Base-by-base conservation (phyloP, 768 basidiomycete species). In the Leccinellum rugosiceps region DNA sequence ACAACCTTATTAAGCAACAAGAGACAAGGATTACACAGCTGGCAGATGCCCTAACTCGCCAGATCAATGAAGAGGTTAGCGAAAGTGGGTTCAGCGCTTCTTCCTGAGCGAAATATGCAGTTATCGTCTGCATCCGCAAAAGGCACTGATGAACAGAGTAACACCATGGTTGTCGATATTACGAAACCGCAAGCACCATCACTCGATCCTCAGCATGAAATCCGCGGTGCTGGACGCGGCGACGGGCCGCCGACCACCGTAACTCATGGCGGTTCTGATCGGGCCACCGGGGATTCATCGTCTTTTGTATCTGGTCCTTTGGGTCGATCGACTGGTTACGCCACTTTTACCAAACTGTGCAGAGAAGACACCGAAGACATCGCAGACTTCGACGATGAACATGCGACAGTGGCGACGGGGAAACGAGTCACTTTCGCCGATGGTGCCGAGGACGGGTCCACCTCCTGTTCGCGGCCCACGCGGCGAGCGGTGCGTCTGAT, bases 11-110 rank as follows among this genome's bases (percentile, higher is more conserved):
- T 34, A 72, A 70, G 53, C 70, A 76, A 52, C 70, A 80, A 21
- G 77, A 80, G 57, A 70, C 68, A 45, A 77, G 78, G 58, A 76
- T 83, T 44, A 62, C 63, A 5, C 75, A 76, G 15, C 67, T 85
- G 13, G 82, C 84, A 64, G 75, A 68, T 10, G 72, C 70, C 30
- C 68, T 84, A 13, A 80, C 82, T 0, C 77, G 76, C 52, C 65
- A 75, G 35, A 70, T 84, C 55, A 73, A 74, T 52, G 76, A 76
- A 53, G 63, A 69, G 60, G 67, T 63, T 54, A 50, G 62, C 47
- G 46, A 55, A 59, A 47, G 2, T 50, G 31, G 58, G 45, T 59
- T 59, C 52, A 50, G 58, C 53, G 49, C 48, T 61, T 58, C 30
- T 54, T 34, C 28, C 57, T 62, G 59, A 63, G 60, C 56, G 59